These are phyloP conservation scores for Cladosporium sp. DNA, from an alignment of 2,329 filamentous ascomycete genomes.

Conservation along the genomic window DNA sequence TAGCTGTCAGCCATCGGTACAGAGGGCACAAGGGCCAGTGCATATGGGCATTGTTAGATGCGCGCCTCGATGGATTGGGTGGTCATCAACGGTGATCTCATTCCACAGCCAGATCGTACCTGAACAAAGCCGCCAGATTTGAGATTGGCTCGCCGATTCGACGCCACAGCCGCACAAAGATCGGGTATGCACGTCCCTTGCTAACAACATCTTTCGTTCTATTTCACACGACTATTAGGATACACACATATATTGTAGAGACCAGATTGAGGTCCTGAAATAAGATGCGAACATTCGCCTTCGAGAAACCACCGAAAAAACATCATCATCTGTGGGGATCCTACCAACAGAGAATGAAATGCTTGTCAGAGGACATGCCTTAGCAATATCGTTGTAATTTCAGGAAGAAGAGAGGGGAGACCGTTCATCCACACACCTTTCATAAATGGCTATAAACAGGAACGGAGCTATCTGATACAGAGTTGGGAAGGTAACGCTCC, in stretches of 20 bases:
- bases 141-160: not conserved
- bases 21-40: constrained; percentile 5
- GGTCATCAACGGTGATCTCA: constrained; percentile 13
- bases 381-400: not conserved
- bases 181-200: constrained; percentile 11
- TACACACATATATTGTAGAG: no score
- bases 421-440: not conserved
- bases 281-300: not conserved
- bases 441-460: not conserved
- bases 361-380: not conserved
- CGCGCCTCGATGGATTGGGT: not conserved
- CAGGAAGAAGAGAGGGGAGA: not conserved
- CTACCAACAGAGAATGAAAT: not conserved
- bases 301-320: not conserved
- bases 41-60: not conserved
- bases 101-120: constrained; percentile 15
- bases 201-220: not conserved
- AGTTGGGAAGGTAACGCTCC: not conserved
- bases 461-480: not conserved
- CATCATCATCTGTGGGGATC: not conserved
- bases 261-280: no score
- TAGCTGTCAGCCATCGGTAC: not conserved
- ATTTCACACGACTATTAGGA: not conserved
- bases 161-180: not conserved
- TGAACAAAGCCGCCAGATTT: constrained; percentile 13